Percentiles rank a stretch among this genome's conserved stretches.
Evolutionary conservation across 2,329 filamentous ascomycete species (phyloP).

Genomic region (Eutypa lata): DNA sequence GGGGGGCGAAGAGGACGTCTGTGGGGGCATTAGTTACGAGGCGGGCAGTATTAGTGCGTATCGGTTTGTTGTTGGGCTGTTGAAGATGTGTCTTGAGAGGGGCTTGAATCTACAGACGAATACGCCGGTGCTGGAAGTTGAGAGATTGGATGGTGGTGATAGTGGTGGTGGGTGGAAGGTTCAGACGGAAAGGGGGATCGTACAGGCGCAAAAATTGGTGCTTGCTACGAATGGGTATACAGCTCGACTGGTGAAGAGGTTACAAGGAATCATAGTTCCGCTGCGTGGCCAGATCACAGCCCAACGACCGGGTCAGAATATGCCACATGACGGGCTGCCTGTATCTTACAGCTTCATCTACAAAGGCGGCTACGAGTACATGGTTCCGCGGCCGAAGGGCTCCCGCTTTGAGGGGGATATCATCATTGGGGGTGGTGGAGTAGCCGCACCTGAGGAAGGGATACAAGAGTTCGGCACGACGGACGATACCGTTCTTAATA

Average conservation of each 20-base stretch:
- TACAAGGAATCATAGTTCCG: slow-evolving; percentile 47
- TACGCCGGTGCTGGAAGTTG: slow-evolving; percentile 38
- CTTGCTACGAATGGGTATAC: slow-evolving; percentile 55
- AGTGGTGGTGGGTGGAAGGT: slow-evolving; percentile 38
- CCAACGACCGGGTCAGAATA: slow-evolving; percentile 30
- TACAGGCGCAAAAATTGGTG: slow-evolving; percentile 41
- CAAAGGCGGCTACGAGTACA: slow-evolving; percentile 62
- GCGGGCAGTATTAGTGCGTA: slow-evolving; percentile 41
- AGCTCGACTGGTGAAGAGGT: slow-evolving; percentile 37
- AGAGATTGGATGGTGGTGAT: slow-evolving; percentile 12
- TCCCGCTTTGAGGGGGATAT: slow-evolving; percentile 46
- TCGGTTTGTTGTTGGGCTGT: slow-evolving; percentile 37
- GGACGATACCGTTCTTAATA: slow-evolving; percentile 52
- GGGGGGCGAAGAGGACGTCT: slow-evolving; percentile 29
- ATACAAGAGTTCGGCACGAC: slow-evolving; percentile 51
- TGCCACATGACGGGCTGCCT: slow-evolving; percentile 36
- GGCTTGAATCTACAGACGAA: slow-evolving; percentile 52
- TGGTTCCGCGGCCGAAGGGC: slow-evolving; percentile 55
- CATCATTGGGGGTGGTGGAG: slow-evolving; percentile 59
- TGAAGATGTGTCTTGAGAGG: slow-evolving; percentile 39
- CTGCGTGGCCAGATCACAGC: slow-evolving; percentile 49
- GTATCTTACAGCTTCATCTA: slow-evolving; percentile 62
- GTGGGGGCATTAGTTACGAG: slow-evolving; percentile 46
- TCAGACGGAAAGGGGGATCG: slow-evolving; percentile 38
- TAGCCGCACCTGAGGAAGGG: slow-evolving; percentile 37